phyloP scores from a whole-genome alignment of 768 basidiomycete genomes.

The Lanmaoa pseudosensibilis region DNA sequence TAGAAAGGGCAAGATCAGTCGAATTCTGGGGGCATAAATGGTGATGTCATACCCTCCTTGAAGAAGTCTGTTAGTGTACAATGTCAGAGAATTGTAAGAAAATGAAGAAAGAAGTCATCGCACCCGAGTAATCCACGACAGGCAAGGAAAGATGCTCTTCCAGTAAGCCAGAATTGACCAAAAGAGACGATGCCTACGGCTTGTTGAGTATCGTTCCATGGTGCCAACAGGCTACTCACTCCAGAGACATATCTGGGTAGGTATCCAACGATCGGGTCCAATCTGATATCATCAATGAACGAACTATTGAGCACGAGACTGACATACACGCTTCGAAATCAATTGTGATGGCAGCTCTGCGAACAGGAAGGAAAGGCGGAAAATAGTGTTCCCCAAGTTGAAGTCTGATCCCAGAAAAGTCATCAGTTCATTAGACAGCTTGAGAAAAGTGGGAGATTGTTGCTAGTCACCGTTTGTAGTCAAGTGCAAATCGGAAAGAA shows the following conservation, averaged over 20 bases:
- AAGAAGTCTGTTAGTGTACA: conserved; percentile 31
- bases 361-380: conserved; percentile 48
- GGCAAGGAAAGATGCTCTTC: conserved; percentile 49
- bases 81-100: background rate
- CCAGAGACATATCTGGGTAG: conserved; percentile 57
- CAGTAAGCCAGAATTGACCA: conserved; percentile 56
- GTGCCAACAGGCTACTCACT: conserved; percentile 21
- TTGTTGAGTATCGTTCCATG: background rate
- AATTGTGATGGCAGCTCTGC: conserved; percentile 66
- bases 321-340: conserved; percentile 53
- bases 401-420: conserved; percentile 38
- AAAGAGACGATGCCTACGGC: conserved; percentile 42
- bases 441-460: background rate
- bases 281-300: conserved; percentile 32
- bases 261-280: conserved; percentile 66
- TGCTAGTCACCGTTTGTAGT: conserved; percentile 43
- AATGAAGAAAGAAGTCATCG: background rate
- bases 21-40: background rate
- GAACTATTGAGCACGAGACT: background rate
- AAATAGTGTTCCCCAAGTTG: conserved; percentile 56
- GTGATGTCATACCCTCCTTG: conserved; percentile 43
- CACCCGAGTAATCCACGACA: conserved; percentile 50
- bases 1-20: conserved; percentile 12
- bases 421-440: background rate
- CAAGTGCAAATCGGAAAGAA: conserved; percentile 55